Percentiles rank a stretch among this genome's conserved stretches.
Evolutionary conservation across 1,284 basidiomycete genomes (phyloP).

Genomic region (Cutaneotrichosporon curvatum): DNA sequence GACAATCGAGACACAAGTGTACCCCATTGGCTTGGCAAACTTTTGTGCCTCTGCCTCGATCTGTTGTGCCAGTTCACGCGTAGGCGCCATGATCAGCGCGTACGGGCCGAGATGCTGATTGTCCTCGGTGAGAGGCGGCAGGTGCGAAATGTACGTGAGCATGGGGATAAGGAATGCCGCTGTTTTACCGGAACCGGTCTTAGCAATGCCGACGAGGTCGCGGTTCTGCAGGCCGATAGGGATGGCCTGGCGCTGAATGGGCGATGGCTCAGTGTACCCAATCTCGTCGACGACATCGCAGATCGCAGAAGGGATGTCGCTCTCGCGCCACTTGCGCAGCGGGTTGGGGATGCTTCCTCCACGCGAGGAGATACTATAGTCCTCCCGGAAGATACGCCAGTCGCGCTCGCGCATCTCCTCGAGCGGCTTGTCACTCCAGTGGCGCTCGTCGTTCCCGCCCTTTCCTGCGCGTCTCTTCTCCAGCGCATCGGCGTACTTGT

Average conservation of each 20-base stretch:
- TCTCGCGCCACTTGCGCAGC: constrained; percentile 85
- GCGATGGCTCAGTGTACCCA: constrained; percentile 93
- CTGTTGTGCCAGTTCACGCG: constrained; percentile 91
- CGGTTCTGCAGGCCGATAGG: constrained; percentile 93
- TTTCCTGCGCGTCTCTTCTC: constrained; percentile 75
- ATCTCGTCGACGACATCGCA: constrained; percentile 78
- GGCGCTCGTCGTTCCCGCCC: constrained; percentile 77
- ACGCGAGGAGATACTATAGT: constrained; percentile 89
- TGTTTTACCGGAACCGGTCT: constrained; percentile 98
- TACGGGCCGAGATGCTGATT: constrained; percentile 90
- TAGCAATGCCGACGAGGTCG: constrained; percentile 95
- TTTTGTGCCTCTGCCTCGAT: constrained; percentile 89
- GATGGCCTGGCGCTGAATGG: constrained; percentile 96
- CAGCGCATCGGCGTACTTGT: constrained; percentile 56
- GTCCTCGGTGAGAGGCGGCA: constrained; percentile 80
- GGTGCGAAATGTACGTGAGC: constrained; percentile 82
- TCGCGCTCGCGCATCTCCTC: constrained; percentile 94
- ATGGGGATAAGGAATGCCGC: constrained; percentile 99
- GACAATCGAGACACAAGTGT: constrained; percentile 91
- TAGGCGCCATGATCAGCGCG: constrained; percentile 82
- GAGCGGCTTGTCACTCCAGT: constrained; percentile 95
- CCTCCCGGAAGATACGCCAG: constrained; percentile 98
- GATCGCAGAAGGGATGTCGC: constrained; percentile 68
- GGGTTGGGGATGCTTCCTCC: constrained; percentile 90
- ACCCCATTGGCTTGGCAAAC: constrained; percentile 81